Base-by-base conservation (phyloP, 768 basidiomycete genomes). In the Tephrocybe rancida region DNA sequence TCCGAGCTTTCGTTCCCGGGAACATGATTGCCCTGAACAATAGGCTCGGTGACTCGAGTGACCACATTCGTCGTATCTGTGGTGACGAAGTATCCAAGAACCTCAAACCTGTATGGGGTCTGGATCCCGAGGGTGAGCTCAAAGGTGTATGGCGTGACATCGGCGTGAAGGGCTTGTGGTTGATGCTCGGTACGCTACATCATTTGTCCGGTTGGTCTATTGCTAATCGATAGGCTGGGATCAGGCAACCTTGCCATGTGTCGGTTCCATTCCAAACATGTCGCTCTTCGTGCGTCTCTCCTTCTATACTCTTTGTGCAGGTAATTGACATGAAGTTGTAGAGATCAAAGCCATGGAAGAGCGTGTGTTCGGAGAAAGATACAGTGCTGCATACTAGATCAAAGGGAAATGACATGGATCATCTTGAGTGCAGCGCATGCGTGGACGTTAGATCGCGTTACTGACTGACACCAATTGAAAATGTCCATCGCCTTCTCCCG, bases 91-190 rank as follows among this genome's bases (percentile, higher is more conserved):
- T 80, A 5, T 70, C 64, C 3, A 54, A 68, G 32, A 68, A 70
- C 61, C 67, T 85, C 56, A 73, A 79, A 49, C 74, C 75, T 22
- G 62, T 87, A 16, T 83, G 87, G 88, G 81, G 86, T 41, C 64
- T 88, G 48, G 74, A 86, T 63, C 64, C 69, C 25, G 85, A 92
- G 67, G 83, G 85, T 10, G 85, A 88, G 63, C 62, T 84, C 27
- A 66, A 74, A 21, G 79, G 80, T 0, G 61, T 63, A 3, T 82
- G 73, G 72, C 72, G 78, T 19, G 80, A 82, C 54, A 53, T 78
- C 13, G 83, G 82, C 22, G 61, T 79, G 7, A 71, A 74, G 19
- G 77, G 78, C 43, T 47, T 84, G 34, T 88, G 85, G 83, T 76
- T 67, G 55, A 81, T 83, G 75, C 73, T 84, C 67, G 86, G 86